Conservation (phyloP, 768 basidiomycete species). For the Erythrobasidium yunnanense region DNA sequence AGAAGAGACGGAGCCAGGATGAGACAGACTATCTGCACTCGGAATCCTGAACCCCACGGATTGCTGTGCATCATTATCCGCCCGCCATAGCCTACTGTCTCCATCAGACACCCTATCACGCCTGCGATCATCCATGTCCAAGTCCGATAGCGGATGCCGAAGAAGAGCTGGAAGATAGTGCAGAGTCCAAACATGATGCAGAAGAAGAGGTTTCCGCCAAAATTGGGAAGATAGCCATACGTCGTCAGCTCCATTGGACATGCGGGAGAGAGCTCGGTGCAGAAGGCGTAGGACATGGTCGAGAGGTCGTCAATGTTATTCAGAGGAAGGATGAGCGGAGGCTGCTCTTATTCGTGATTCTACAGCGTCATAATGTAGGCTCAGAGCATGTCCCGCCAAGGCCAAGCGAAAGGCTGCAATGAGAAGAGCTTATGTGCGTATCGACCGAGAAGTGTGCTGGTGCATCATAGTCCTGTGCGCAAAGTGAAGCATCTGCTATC, state of each 20-base stretch:
- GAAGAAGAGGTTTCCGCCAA: slow-evolving; percentile 18
- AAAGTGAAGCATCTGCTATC: too few species aligned
- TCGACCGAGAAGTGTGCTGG: too few species aligned
- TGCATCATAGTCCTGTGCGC: too few species aligned
- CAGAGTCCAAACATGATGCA: not conserved
- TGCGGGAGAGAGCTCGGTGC: not conserved
- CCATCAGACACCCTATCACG: not conserved
- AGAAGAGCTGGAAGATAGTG: not conserved
- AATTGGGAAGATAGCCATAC: slow-evolving; percentile 17
- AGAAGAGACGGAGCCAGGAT: slow-evolving; percentile 6
- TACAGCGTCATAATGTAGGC: too few species aligned
- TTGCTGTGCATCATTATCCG: slow-evolving; percentile 2
- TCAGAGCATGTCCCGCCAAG: too few species aligned
- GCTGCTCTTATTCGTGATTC: too few species aligned
- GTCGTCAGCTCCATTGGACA: slow-evolving; percentile 20
- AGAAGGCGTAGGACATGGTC: too few species aligned
- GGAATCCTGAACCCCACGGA: not conserved
- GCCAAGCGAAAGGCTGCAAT: too few species aligned
- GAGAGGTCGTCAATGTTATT: too few species aligned
- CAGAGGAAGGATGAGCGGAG: too few species aligned
- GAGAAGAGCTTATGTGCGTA: too few species aligned
- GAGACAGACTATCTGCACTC: slow-evolving; percentile 7
- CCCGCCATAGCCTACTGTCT: slow-evolving; percentile 8
- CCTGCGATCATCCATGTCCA: slow-evolving; percentile 16
- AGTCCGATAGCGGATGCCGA: slow-evolving; percentile 4